Evolutionary conservation across 1,284 basidiomycete genomes (phyloP).

Genomic region (Austroboletus rostrupii): DNA sequence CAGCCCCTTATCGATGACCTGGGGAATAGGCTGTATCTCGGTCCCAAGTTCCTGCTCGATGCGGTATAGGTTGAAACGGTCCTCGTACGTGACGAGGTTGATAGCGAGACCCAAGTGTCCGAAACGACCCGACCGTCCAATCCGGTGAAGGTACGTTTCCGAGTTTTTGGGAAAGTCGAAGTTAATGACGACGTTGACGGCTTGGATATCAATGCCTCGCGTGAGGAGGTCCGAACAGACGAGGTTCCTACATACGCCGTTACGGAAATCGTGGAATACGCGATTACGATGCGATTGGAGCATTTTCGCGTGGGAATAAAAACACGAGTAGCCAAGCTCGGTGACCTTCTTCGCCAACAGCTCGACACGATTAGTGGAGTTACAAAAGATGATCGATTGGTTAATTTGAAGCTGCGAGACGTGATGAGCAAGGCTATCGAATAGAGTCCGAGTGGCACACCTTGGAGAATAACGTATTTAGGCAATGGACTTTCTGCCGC

Average conservation of each 20-base stretch:
- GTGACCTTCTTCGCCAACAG: constrained; percentile 99
- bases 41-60: constrained; percentile 99
- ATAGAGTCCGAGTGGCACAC: constrained; percentile 37
- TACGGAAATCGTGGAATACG: constrained; percentile 99
- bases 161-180: constrained; percentile 99
- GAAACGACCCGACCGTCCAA: constrained; percentile 95
- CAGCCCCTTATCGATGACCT: constrained; percentile 86
- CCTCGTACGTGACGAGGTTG: constrained; percentile 95
- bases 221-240: constrained; percentile 97
- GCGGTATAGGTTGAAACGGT: constrained; percentile 94
- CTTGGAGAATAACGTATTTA: constrained; percentile 96
- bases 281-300: constrained; percentile 97
- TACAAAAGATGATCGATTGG: constrained; percentile 99
- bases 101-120: constrained; percentile 97
- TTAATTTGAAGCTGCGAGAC: constrained; percentile 93
- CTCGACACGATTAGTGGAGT: constrained; percentile 99
- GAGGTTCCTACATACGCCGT: constrained; percentile 96
- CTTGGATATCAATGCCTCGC: constrained; percentile 99
- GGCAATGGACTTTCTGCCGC: constrained; percentile 97
- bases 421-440: constrained; percentile 5
- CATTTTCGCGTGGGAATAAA: constrained; percentile 99
- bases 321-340: constrained; percentile 98
- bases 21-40: constrained; percentile 95
- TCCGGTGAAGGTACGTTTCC: constrained; percentile 96
- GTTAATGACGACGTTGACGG: constrained; percentile 99